Conservation (phyloP, 1,284 basidiomycete species). For the Vanrija pseudolonga region DNA sequence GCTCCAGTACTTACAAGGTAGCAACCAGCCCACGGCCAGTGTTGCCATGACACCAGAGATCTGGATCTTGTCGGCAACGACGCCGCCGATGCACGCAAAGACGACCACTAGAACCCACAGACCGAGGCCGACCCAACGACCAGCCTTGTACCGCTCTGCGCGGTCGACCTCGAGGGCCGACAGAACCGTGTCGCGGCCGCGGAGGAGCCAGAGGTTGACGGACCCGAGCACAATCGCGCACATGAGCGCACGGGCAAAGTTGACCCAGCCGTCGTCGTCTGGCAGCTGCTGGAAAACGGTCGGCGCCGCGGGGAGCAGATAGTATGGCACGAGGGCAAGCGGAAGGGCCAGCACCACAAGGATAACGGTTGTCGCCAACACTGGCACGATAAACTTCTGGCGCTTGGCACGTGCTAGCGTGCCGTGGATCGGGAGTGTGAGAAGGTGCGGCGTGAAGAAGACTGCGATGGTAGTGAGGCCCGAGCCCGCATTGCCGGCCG, state of each 20-base stretch:
- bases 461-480: constrained; percentile 45
- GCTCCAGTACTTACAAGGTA: constrained; percentile 41
- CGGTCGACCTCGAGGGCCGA: constrained; percentile 37
- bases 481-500: constrained; percentile 33
- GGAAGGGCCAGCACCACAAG: constrained; percentile 45
- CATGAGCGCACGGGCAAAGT: constrained; percentile 45
- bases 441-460: constrained; percentile 47
- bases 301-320: constrained; percentile 36
- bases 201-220: constrained; percentile 40
- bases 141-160: constrained; percentile 34
- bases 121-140: constrained; percentile 40
- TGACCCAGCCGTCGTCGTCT: constrained; percentile 43
- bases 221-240: constrained; percentile 33
- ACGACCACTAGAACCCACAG: constrained; percentile 39
- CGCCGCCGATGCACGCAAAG: constrained; percentile 40
- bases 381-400: constrained; percentile 40
- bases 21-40: constrained; percentile 45
- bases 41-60: constrained; percentile 41
- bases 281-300: constrained; percentile 37
- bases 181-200: constrained; percentile 44
- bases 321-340: constrained; percentile 49
- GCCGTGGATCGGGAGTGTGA: constrained; percentile 45
- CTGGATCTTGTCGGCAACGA: constrained; percentile 43
- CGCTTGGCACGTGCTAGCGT: constrained; percentile 38
- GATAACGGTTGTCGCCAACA: constrained; percentile 32